Conservation (phyloP, 1,284 basidiomycete species). For the Takashimella tepidaria region DNA sequence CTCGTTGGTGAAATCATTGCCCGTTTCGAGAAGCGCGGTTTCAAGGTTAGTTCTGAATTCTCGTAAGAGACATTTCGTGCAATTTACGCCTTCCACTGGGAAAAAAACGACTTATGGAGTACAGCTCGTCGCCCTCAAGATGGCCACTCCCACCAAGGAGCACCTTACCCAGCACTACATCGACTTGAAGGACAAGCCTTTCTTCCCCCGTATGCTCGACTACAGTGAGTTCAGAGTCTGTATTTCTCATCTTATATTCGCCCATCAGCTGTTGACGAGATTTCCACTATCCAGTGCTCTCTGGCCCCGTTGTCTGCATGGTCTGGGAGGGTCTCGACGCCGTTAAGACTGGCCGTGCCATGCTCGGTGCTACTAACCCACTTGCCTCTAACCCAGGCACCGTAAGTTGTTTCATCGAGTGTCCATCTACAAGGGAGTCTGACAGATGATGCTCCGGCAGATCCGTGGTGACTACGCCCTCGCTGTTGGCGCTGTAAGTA, state of each 20-base stretch:
- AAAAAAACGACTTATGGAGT: background rate
- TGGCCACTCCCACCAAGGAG: conserved; percentile 65
- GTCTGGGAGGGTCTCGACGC: conserved; percentile 96
- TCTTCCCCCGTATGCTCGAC: conserved; percentile 88
- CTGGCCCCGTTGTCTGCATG: conserved; percentile 94
- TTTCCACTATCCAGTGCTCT: conserved; percentile 55
- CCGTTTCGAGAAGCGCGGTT: conserved; percentile 92
- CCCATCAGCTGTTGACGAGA: conserved; percentile 34
- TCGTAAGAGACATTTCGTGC: background rate
- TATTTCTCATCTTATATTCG: background rate
- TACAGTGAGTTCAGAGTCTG: conserved; percentile 59
- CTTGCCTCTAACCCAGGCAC: conserved; percentile 77
- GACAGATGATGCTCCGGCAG: conserved; percentile 54
- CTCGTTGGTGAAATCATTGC: conserved; percentile 90
- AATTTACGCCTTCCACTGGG: too few species aligned
- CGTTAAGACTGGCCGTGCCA: conserved; percentile 88
- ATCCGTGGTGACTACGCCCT: conserved; percentile 92
- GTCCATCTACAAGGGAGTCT: conserved; percentile 5
- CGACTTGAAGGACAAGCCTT: conserved; percentile 82
- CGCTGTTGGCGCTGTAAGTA: conserved; percentile 62
- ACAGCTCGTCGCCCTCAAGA: conserved; percentile 69
- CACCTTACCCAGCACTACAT: conserved; percentile 92
- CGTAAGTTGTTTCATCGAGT: conserved; percentile 12
- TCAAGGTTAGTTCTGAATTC: conserved; percentile 55
- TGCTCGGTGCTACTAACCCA: conserved; percentile 98